These are phyloP conservation scores for Trichophyton verrucosum DNA, from an alignment of 2,329 filamentous ascomycete genomes.

Conservation along the genomic window DNA sequence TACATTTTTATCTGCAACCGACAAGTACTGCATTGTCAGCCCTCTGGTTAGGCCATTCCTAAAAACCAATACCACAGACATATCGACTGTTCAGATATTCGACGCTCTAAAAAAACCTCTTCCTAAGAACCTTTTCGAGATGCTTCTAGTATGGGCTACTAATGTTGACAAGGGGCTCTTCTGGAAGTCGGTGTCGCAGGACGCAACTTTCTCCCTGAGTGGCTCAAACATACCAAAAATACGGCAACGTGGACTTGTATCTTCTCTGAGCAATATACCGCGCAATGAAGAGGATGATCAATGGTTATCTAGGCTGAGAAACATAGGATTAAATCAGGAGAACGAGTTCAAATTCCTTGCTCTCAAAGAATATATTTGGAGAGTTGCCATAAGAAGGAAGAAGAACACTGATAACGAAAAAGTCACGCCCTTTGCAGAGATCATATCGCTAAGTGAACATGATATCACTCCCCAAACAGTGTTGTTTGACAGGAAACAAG, in stretches of 20 bases:
- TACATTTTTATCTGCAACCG: constrained; percentile 62
- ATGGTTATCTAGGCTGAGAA: constrained; percentile 76
- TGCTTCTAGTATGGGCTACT: constrained; percentile 72
- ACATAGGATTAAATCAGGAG: constrained; percentile 65
- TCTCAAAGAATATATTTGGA: constrained; percentile 83
- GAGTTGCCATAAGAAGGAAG: constrained; percentile 60
- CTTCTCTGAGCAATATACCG: constrained; percentile 47
- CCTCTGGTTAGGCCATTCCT: constrained; percentile 73
- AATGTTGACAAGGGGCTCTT: constrained; percentile 73
- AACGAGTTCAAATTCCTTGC: constrained; percentile 84
- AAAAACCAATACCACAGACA: constrained; percentile 56
- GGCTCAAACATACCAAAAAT: constrained; percentile 46
- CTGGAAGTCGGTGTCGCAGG: constrained; percentile 65
- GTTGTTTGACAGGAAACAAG: constrained; percentile 69
- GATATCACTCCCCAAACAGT: constrained; percentile 76
- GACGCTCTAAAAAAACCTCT: constrained; percentile 75
- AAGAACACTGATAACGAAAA: constrained; percentile 30
- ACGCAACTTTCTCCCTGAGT: constrained; percentile 56
- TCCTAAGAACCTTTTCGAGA: constrained; percentile 67
- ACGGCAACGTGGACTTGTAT: constrained; percentile 33
- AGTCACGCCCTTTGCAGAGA: constrained; percentile 44
- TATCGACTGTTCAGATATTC: constrained; percentile 61
- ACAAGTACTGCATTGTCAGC: constrained; percentile 68
- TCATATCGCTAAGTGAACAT: constrained; percentile 63
- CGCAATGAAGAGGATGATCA: constrained; percentile 89